phyloP scores from a whole-genome alignment of 208 protist species.

The Acanthamoeba lenticulata region DNA sequence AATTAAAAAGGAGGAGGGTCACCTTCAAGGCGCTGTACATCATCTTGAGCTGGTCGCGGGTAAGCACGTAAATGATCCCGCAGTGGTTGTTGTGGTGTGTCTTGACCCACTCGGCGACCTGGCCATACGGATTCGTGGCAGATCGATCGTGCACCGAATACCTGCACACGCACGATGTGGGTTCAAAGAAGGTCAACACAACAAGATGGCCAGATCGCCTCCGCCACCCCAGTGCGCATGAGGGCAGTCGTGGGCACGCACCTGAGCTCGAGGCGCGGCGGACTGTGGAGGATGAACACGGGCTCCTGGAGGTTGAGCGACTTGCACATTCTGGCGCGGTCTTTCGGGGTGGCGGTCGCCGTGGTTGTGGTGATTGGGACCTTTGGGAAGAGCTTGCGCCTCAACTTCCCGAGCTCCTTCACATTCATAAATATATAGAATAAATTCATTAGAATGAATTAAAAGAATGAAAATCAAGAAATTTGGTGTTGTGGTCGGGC shows the following conservation, averaged over 20 bases:
- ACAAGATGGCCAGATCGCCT: not conserved
- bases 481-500: not conserved
- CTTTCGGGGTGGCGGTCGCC: not conserved
- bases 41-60: too few relatives aligned
- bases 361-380: not conserved
- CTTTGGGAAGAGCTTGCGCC: not conserved
- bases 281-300: not conserved
- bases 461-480: not conserved
- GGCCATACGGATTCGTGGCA: not conserved
- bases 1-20: not conserved
- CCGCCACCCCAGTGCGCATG: not conserved
- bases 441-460: not conserved
- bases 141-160: not conserved
- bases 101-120: not conserved
- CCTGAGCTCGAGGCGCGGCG: not conserved
- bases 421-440: not conserved
- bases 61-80: not conserved
- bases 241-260: not conserved
- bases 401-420: not conserved
- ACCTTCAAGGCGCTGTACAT: not conserved
- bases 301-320: not conserved
- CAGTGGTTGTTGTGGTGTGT: not conserved
- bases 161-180: not conserved
- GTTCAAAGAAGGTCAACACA: not conserved
- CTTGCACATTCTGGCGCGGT: not conserved